phyloP scores from a whole-genome alignment of 1,139 yeast species.

The Hyphopichia wangnamkhiaoensis region DNA sequence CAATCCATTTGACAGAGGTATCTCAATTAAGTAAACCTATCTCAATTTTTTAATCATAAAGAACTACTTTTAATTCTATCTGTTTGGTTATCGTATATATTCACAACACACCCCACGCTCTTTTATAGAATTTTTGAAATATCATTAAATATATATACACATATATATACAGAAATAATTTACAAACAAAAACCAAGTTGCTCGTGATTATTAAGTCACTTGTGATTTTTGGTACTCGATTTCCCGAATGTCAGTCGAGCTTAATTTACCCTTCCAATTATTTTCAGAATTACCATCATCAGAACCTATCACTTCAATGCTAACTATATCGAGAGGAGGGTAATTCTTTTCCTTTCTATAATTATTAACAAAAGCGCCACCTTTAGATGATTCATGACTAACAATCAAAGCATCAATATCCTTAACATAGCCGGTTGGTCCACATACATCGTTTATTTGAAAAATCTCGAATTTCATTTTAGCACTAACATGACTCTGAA shows the following conservation, averaged over 20 bases:
- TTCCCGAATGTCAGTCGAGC: conserved; percentile 66
- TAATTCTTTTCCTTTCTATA: conserved; percentile 60
- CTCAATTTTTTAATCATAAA: neutral
- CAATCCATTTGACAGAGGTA: conserved; percentile 58
- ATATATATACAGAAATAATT: too few relatives aligned
- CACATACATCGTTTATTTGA: conserved; percentile 83
- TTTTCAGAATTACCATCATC: conserved; percentile 49
- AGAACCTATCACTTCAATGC: conserved; percentile 69
- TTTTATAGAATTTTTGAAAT: too few relatives aligned
- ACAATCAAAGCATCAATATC: conserved; percentile 80
- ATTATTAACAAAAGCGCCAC: conserved; percentile 73
- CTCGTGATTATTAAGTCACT: too few relatives aligned
- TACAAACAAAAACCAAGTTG: too few relatives aligned
- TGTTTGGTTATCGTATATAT: neutral
- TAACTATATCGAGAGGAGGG: conserved; percentile 52
- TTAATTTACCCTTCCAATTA: conserved; percentile 69
- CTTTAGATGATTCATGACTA: conserved; percentile 75
- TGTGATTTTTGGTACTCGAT: conserved; percentile 1
- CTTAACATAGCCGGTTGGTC: conserved; percentile 83
- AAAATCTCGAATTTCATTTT: conserved; percentile 36
- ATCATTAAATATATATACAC: too few relatives aligned
- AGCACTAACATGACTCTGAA: conserved; percentile 46
- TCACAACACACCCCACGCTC: neutral
- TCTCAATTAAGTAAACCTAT: conserved; percentile 41
- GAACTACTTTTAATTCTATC: neutral